phyloP scores from a whole-genome alignment of 371 early-diverging fungal species.

The Mortierella sp. region DNA sequence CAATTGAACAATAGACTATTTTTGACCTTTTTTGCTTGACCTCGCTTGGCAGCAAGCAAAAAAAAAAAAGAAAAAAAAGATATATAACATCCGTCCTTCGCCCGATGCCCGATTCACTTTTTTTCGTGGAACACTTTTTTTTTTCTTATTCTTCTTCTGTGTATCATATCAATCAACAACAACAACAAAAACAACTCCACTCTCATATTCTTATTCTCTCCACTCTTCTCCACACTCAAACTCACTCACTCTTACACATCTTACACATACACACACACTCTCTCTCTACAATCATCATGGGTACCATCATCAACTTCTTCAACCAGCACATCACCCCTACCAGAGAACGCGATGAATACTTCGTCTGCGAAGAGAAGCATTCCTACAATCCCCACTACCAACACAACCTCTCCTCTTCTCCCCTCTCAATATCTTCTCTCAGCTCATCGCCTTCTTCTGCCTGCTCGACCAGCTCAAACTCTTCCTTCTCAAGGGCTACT shows the following conservation, averaged over 20 bases:
- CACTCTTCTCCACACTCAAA: not conserved
- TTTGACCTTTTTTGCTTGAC: not conserved
- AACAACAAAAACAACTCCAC: not conserved
- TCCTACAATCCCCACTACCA: conserved; percentile 52
- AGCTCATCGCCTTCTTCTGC: conserved; percentile 64
- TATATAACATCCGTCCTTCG: too few species aligned
- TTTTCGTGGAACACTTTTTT: not conserved
- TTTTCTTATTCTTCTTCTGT: not conserved
- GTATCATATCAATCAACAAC: not conserved
- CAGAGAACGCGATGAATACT: conserved; percentile 11
- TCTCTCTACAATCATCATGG: conserved; percentile 15
- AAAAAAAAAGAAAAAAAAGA: too few species aligned
- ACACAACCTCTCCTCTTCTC: conserved; percentile 38
- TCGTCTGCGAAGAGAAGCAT: conserved; percentile 35
- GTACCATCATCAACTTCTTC: conserved; percentile 26
- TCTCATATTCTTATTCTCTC: not conserved
- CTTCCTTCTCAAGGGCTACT: conserved; percentile 61
- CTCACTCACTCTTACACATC: not conserved
- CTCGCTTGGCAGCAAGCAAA: too few species aligned
- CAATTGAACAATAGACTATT: not conserved
- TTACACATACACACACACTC: not conserved
- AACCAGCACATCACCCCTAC: conserved; percentile 23
- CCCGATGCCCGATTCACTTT: not conserved
- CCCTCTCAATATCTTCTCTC: conserved; percentile 59
- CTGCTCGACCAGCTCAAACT: conserved; percentile 55